Evolutionary conservation across 768 basidiomycete genomes (phyloP).

Genomic region (Podaxis sp.): DNA sequence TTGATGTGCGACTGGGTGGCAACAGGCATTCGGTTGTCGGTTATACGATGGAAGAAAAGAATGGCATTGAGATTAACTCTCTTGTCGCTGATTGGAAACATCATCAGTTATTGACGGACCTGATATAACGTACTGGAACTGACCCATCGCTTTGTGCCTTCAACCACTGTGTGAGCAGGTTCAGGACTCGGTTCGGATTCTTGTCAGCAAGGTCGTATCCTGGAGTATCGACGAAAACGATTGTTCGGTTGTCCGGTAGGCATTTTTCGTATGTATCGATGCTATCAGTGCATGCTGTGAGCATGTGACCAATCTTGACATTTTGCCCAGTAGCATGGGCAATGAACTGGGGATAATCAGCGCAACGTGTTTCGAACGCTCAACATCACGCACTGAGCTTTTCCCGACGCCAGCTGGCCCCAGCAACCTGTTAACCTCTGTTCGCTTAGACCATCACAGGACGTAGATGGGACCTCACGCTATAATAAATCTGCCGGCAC

Average conservation of each 20-base stretch:
- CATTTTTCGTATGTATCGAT: constrained; percentile 7
- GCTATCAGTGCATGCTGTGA: constrained; percentile 1
- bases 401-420: constrained; percentile 8
- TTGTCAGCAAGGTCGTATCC: constrained; percentile 12
- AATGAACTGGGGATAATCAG: constrained; percentile 4
- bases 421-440: background rate
- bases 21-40: constrained; percentile 8
- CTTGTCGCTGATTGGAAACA: background rate
- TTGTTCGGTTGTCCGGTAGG: background rate
- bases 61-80: constrained; percentile 6
- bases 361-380: background rate
- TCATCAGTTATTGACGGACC: background rate
- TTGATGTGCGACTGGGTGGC: constrained; percentile 10
- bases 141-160: constrained; percentile 2
- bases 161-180: constrained; percentile 10
- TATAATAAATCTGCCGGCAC: constrained; percentile 1
- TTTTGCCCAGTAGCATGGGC: constrained; percentile 10
- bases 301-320: constrained; percentile 9
- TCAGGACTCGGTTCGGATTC: constrained; percentile 9
- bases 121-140: background rate
- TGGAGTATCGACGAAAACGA: constrained; percentile 10
- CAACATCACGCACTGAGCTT: background rate
- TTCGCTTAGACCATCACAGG: background rate
- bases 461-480: background rate
- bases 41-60: constrained; percentile 11